Percentiles rank a stretch among this genome's conserved stretches.
Conservation (phyloP, 2,329 filamentous ascomycete genomes). For the Botrytis galanthina region DNA sequence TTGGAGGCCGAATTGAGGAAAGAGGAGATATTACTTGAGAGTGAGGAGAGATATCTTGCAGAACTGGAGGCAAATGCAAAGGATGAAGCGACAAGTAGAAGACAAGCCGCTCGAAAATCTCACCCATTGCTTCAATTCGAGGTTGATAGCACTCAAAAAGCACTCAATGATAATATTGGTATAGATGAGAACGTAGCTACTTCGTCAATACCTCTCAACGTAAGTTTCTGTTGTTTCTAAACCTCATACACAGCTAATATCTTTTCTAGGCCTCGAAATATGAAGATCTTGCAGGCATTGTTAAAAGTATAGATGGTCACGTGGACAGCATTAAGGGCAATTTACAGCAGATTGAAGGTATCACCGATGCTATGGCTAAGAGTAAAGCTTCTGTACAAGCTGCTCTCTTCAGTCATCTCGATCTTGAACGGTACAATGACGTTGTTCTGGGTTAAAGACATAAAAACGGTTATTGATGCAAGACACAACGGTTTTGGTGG, state of each 20-base stretch:
- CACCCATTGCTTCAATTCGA: constrained; percentile 36
- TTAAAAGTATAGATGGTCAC: constrained; percentile 35
- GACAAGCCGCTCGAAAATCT: constrained; percentile 42
- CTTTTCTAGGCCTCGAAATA: constrained; percentile 30
- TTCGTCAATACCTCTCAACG: constrained; percentile 23
- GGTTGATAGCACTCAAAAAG: constrained; percentile 19
- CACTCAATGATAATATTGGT: constrained; percentile 27
- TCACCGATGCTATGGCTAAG: constrained; percentile 35
- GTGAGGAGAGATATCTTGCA: constrained; percentile 52
- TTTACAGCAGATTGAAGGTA: constrained; percentile 35
- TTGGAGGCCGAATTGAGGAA: constrained; percentile 56
- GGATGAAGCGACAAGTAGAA: constrained; percentile 52
- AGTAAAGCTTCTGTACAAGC: constrained; percentile 37
- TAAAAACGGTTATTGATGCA: neutral
- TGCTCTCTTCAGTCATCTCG: constrained; percentile 36
- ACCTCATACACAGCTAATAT: constrained; percentile 24
- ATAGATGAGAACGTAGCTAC: constrained; percentile 18
- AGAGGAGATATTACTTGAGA: constrained; percentile 55
- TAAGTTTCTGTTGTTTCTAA: constrained; percentile 24
- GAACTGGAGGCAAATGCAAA: constrained; percentile 56
- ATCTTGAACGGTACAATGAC: constrained; percentile 34
- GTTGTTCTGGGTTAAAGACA: constrained; percentile 33
- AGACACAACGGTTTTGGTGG: neutral
- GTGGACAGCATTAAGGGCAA: constrained; percentile 38
- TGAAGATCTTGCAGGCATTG: constrained; percentile 32